Evolutionary conservation across 768 basidiomycete genomes (phyloP).

Genomic region (Naganishia randhawae): DNA sequence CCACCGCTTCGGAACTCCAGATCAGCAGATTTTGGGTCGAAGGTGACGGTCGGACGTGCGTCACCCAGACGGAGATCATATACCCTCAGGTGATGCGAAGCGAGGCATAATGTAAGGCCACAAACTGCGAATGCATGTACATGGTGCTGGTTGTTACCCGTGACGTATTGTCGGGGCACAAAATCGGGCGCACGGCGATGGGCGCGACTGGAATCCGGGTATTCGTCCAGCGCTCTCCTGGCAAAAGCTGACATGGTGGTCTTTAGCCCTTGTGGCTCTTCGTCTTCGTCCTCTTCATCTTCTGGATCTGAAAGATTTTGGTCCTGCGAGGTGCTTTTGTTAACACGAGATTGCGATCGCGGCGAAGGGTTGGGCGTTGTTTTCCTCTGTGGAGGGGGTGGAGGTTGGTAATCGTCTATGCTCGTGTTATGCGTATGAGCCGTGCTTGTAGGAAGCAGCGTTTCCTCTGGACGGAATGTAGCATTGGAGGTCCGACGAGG

Average conservation of each 20-base stretch:
- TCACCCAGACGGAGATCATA: slow-evolving; percentile 46
- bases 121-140: slow-evolving; percentile 49
- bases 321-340: slow-evolving; percentile 27
- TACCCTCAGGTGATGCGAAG: slow-evolving; percentile 46
- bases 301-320: slow-evolving; percentile 42
- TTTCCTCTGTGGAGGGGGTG: slow-evolving; percentile 40
- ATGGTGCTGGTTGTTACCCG: slow-evolving; percentile 31
- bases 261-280: slow-evolving; percentile 27
- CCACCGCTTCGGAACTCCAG: slow-evolving; percentile 60
- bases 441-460: neutral
- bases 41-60: slow-evolving; percentile 42
- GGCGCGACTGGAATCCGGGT: slow-evolving; percentile 53
- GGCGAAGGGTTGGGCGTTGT: slow-evolving; percentile 25
- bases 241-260: slow-evolving; percentile 27
- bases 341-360: slow-evolving; percentile 29
- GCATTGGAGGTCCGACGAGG: neutral
- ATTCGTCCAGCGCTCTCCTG: slow-evolving; percentile 48
- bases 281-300: slow-evolving; percentile 38
- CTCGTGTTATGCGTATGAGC: neutral
- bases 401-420: slow-evolving; percentile 25
- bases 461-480: neutral
- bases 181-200: slow-evolving; percentile 52
- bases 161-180: slow-evolving; percentile 42
- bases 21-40: slow-evolving; percentile 65
- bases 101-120: slow-evolving; percentile 50